A percentile compares a stretch with the other conserved stretches of the same genome.
Evolutionary conservation across 2,329 filamentous ascomycete species (phyloP).

Genomic region (Aureobasidium sp.): DNA sequence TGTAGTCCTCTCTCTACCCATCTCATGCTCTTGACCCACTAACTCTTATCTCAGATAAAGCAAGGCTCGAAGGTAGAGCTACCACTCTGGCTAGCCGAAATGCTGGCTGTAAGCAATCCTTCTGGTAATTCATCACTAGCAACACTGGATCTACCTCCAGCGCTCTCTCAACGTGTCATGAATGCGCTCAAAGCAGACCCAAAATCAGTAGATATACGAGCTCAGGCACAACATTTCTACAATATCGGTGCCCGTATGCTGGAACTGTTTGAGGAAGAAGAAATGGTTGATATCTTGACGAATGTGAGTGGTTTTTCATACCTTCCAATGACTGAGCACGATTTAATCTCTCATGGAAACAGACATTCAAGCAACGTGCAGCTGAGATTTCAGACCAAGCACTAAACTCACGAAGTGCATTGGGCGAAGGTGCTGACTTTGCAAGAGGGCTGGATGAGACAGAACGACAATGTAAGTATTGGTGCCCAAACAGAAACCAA

Average conservation of each 20-base stretch:
- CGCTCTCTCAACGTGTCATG: constrained; percentile 70
- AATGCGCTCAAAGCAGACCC: constrained; percentile 89
- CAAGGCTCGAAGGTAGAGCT: constrained; percentile 72
- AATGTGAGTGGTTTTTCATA: constrained; percentile 29
- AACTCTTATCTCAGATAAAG: constrained; percentile 53
- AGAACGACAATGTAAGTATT: constrained; percentile 58
- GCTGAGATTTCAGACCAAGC: constrained; percentile 82
- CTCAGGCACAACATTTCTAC: constrained; percentile 83
- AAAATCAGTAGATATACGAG: constrained; percentile 72
- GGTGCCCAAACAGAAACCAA: background rate
- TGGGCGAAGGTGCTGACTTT: constrained; percentile 63
- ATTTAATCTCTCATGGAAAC: background rate
- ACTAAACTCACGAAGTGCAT: constrained; percentile 59
- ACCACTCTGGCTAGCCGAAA: constrained; percentile 90
- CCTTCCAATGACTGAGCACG: background rate
- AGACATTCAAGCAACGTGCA: constrained; percentile 75
- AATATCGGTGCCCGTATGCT: constrained; percentile 76
- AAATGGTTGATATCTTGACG: constrained; percentile 55
- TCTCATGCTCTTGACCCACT: background rate
- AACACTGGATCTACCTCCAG: constrained; percentile 71
- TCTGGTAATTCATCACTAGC: constrained; percentile 53
- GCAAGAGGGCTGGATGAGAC: constrained; percentile 82
- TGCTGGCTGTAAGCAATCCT: constrained; percentile 63
- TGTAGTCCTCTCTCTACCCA: constrained; percentile 14
- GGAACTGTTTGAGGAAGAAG: constrained; percentile 86